A percentile compares a stretch with the other conserved stretches of the same genome.
Conservation (phyloP, 2,329 filamentous ascomycete genomes). For the Purpureocillium lavendulum region DNA sequence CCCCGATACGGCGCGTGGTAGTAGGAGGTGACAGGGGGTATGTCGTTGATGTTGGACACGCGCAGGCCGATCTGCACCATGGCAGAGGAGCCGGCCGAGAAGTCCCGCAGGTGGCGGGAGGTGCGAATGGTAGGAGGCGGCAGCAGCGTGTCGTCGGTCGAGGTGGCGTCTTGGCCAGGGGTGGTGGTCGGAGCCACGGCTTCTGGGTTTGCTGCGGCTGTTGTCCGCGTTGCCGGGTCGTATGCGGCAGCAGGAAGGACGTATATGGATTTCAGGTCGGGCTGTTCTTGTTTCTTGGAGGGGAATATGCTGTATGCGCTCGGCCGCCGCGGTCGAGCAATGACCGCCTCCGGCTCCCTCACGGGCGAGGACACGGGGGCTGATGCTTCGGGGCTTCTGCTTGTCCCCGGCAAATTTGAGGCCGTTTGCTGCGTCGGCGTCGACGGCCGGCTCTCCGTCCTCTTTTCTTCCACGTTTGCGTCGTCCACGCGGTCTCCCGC, state of each 20-base stretch:
- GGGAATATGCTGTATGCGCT: conserved; percentile 9
- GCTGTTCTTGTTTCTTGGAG: conserved; percentile 1
- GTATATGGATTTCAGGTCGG: conserved; percentile 18
- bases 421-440: too few relatives aligned
- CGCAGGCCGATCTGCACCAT: conserved; percentile 66
- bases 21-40: conserved; percentile 22
- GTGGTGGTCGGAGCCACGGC: too few relatives aligned
- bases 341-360: too few relatives aligned
- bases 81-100: conserved; percentile 55
- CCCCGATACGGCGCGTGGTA: conserved; percentile 1
- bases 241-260: conserved; percentile 26
- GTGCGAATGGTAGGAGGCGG: conserved; percentile 36
- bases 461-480: too few relatives aligned
- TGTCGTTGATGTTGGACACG: conserved; percentile 50
- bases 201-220: too few relatives aligned
- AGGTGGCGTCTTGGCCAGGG: too few relatives aligned
- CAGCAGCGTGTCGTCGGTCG: conserved; percentile 12
- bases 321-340: not conserved
- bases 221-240: conserved; percentile 2
- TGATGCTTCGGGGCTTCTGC: too few relatives aligned
- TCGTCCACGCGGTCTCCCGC: too few relatives aligned
- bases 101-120: conserved; percentile 43
- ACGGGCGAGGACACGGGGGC: too few relatives aligned
- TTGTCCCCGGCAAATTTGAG: too few relatives aligned
- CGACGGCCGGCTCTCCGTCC: too few relatives aligned